phyloP scores from a whole-genome alignment of 306 rosid genomes.

The Carpinus fangiana region DNA sequence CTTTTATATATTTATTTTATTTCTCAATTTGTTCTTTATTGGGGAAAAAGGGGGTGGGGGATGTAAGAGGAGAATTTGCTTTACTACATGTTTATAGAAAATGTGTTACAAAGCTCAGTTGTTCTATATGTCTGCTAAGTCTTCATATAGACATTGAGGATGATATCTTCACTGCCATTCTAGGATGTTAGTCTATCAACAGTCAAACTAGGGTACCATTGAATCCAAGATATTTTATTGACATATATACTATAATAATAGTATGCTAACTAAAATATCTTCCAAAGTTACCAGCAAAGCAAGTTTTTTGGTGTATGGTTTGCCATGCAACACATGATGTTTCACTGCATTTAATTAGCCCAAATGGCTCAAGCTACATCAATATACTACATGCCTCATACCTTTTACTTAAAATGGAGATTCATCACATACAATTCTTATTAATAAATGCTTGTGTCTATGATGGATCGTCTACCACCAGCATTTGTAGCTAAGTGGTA shows the following conservation, averaged over 20 bases:
- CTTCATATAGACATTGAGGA: not conserved
- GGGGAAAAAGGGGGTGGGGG: not conserved
- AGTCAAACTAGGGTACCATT: not conserved
- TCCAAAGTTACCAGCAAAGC: not conserved
- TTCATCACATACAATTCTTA: not conserved
- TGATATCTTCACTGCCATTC: not conserved
- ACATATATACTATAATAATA: not conserved
- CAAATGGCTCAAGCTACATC: slow-evolving; percentile 10
- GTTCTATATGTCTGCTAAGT: not conserved
- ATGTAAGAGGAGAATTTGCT: not conserved
- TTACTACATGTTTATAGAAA: not conserved
- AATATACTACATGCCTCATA: not conserved
- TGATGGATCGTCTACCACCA: not conserved
- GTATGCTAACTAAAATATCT: not conserved
- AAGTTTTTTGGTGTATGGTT: not conserved
- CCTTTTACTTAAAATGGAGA: not conserved
- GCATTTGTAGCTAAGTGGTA: not conserved
- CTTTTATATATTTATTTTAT: not conserved
- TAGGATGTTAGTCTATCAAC: not conserved
- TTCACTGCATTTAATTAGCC: not conserved
- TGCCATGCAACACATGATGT: not conserved
- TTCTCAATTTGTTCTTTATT: not conserved
- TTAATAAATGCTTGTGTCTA: not conserved
- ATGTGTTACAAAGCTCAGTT: not conserved
- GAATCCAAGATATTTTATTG: not conserved